Base-by-base conservation (phyloP, 1,284 basidiomycete species). In the Puccinia hordei region DNA sequence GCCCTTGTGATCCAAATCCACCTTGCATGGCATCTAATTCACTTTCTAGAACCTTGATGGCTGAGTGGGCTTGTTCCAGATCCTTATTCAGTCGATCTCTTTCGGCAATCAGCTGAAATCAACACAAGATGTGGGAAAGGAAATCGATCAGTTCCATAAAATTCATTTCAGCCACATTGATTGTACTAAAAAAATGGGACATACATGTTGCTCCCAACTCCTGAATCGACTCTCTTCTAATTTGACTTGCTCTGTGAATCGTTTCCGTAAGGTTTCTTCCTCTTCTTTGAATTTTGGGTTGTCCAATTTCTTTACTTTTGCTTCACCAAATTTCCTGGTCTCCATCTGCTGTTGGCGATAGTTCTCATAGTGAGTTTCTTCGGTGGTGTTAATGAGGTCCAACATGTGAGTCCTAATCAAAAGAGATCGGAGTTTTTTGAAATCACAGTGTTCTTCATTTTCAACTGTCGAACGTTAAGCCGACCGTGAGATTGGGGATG, bases 281-380 rank as follows among this genome's bases (percentile, higher is more conserved):
- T 99, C 96, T 87, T 99, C 97, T 89, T 96, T 96, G 91, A 97
- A 99, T 88, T 98, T 98, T 84, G 97, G 97, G 87, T 99, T 99
- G 88, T 99, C 96, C 83, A 95, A 89, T 88, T 98, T 98, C 90
- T 95, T 96, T 84, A 97, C 94, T 89, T 98, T 98, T 83, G 95
- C 91, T 87, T 99, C 97, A 83, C 96, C 96, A 83, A 95, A 97
- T 88, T 99, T 99, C 87, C 97, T 92, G 24, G 96, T 98, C 89
- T 99, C 97, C 97, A 99, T 98, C 88, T 99, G 97, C 83, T 94
- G 90, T 85, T 98, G 94, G 81, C 96, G 91, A 89, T 99, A 99
- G 86, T 93, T 93, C 88, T 99, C 97, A 86, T 99, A 99, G 87
- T 99, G 97, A 41, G 89, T 88, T 84, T 99, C 97, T 87, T 99